phyloP scores from a whole-genome alignment of 352 stramenopile species.

The Blastocystis sp. region DNA sequence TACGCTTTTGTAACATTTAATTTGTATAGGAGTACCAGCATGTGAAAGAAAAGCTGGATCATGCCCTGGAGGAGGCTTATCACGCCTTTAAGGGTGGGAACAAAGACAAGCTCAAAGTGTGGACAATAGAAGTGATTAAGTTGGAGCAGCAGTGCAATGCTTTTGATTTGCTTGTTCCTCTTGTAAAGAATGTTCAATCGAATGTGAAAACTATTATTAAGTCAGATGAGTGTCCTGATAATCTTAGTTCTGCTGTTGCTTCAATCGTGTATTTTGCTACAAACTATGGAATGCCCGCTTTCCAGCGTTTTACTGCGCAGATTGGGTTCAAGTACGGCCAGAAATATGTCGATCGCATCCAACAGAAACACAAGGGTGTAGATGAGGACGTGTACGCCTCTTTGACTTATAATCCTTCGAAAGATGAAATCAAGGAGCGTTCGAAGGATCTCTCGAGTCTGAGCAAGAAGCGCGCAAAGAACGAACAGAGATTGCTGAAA shows the following conservation, averaged over 20 bases:
- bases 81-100: not conserved
- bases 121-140: not conserved
- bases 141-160: not conserved
- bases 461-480: not conserved
- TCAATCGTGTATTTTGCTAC: slow-evolving; percentile 23
- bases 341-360: not conserved
- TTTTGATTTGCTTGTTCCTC: slow-evolving; percentile 1
- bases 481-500: not conserved
- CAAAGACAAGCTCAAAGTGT: not conserved
- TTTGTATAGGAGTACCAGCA: not conserved
- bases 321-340: not conserved
- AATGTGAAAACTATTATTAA: slow-evolving; percentile 43
- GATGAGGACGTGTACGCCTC: not conserved
- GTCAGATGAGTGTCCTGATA: not conserved
- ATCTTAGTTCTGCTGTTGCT: not conserved
- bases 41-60: slow-evolving; percentile 27
- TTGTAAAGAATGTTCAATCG: slow-evolving; percentile 6
- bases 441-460: not conserved
- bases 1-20: not conserved
- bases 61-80: slow-evolving; percentile 12
- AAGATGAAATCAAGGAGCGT: not conserved
- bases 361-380: not conserved
- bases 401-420: not conserved
- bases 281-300: not conserved
- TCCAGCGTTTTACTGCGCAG: slow-evolving; percentile 4